Base-by-base conservation (phyloP, 306 rosid genomes). In the Hylodesmum podocarpum region DNA sequence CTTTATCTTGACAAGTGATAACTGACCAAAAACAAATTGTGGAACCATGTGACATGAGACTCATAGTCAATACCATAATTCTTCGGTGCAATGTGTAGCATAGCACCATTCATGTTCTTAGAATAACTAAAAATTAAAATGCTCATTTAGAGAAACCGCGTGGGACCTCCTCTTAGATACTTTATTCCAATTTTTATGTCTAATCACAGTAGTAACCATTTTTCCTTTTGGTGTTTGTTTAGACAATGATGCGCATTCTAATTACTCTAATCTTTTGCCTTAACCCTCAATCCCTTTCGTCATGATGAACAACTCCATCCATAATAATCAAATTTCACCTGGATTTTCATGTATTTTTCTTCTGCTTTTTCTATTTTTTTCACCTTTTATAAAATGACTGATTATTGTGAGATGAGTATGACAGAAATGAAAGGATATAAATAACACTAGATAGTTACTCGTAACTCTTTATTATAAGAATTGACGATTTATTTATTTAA, bases 11-110 rank as follows among this genome's bases (percentile, higher is more conserved):
- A 80, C 19, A 70, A 78, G 75, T 72, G 77, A 81, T 65, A 9
- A 39, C 0, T 14, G 54, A 68, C 68, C 66, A 31, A 78, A 78
- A 63, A 49, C 46, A 55, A 78, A 82, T 31, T 40, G 77, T 82
- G 82, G 33, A 79, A 62, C 67, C 87, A 86, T 80, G 87, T 82
- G 89, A 86, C 6, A 47, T 41, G 78, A 49, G 59, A 67, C 27
- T 12, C n/a, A 41, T 77, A 67, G 83, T 76, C 69, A 86, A 77
- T 11, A 21, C 16, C 10, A 53, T 44, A 58, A 70, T 82, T 44
- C 25, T 27, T 50, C 5, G 59, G 43, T 50, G 50, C 61, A 40
- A n/a, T 66, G 69, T 40, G 68, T 39, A 75, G n/a, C 63, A 31
- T 14, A 33, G 16, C 34, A 47, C 8, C 61, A 22, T 15, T 33